Evolutionary conservation across 495 filamentous ascomycete genomes (phyloP).

Genomic region (Xylaria grammica): DNA sequence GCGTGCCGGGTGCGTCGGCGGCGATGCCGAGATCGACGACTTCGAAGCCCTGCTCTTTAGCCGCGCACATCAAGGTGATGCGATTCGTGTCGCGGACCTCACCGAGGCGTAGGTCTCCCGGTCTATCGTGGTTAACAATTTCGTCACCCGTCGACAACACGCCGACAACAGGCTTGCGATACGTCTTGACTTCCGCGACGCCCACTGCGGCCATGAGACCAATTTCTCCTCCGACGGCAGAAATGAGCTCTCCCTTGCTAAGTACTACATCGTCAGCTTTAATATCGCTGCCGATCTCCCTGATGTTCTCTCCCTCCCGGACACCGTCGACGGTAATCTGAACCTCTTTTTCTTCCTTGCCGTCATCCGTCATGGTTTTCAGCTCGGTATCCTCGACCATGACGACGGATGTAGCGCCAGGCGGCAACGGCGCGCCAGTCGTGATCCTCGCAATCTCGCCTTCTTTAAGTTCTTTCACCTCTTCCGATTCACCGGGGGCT

Average conservation of each 20-base stretch:
- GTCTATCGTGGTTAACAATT: slow-evolving; percentile 76
- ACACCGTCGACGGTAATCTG: slow-evolving; percentile 83
- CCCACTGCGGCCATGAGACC: slow-evolving; percentile 89
- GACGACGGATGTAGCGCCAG: slow-evolving; percentile 86
- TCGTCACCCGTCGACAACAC: slow-evolving; percentile 96
- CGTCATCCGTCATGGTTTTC: slow-evolving; percentile 73
- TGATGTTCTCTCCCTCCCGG: slow-evolving; percentile 80
- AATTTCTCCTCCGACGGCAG: slow-evolving; percentile 85
- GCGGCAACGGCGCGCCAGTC: slow-evolving; percentile 89
- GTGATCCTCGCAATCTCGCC: slow-evolving; percentile 90
- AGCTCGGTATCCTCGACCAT: slow-evolving; percentile 97
- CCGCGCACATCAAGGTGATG: slow-evolving; percentile 79
- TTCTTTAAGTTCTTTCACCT: slow-evolving; percentile 59
- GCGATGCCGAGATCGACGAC: slow-evolving; percentile 88
- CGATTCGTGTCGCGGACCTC: slow-evolving; percentile 95
- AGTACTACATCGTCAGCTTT: slow-evolving; percentile 70
- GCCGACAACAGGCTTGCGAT: slow-evolving; percentile 77
- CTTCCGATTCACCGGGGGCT: slow-evolving; percentile 60
- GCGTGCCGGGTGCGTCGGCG: slow-evolving; percentile 73
- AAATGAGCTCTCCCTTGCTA: slow-evolving; percentile 75
- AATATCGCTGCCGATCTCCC: slow-evolving; percentile 91
- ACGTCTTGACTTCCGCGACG: slow-evolving; percentile 71
- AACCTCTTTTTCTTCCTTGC: slow-evolving; percentile 81
- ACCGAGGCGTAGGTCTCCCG: slow-evolving; percentile 67
- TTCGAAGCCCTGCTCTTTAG: slow-evolving; percentile 76